These are phyloP conservation scores for Penicillium roqueforti DNA, from an alignment of 495 filamentous ascomycete species.

Conservation along the genomic window DNA sequence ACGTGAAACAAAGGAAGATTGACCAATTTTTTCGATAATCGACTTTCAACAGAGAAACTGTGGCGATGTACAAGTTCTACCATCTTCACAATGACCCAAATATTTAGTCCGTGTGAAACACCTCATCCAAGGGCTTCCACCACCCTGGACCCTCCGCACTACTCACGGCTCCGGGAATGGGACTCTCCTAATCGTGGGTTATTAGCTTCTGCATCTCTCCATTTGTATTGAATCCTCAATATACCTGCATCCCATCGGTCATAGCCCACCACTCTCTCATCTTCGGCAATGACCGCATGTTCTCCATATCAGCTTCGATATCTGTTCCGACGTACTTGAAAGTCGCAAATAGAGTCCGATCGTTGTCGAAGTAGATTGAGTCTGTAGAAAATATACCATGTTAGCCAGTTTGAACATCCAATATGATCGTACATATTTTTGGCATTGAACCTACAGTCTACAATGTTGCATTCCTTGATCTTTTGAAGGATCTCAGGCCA, in stretches of 20 bases:
- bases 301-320: slow-evolving; percentile 66
- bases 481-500: slow-evolving; percentile 72
- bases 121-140: slow-evolving; percentile 70
- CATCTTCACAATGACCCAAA: not conserved
- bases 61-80: not conserved
- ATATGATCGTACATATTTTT: not conserved
- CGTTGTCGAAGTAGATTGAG: slow-evolving; percentile 66
- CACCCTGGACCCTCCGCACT: slow-evolving; percentile 62
- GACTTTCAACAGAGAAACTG: slow-evolving; percentile 12
- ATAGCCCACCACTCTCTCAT: slow-evolving; percentile 76
- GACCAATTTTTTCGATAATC: slow-evolving; percentile 61
- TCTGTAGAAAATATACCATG: slow-evolving; percentile 37
- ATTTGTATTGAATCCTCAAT: slow-evolving; percentile 7
- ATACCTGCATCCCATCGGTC: slow-evolving; percentile 68
- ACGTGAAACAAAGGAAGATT: slow-evolving; percentile 65
- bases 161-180: slow-evolving; percentile 58
- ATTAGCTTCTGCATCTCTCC: not conserved
- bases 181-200: slow-evolving; percentile 33
- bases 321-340: slow-evolving; percentile 73
- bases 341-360: slow-evolving; percentile 60
- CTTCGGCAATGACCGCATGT: slow-evolving; percentile 63
- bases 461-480: slow-evolving; percentile 68
- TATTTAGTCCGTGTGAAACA: slow-evolving; percentile 57
- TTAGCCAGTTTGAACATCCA: not conserved
- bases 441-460: slow-evolving; percentile 50